Base-by-base conservation (phyloP, 805 yeast genomes). In the Saturnispora serradocipensis region DNA sequence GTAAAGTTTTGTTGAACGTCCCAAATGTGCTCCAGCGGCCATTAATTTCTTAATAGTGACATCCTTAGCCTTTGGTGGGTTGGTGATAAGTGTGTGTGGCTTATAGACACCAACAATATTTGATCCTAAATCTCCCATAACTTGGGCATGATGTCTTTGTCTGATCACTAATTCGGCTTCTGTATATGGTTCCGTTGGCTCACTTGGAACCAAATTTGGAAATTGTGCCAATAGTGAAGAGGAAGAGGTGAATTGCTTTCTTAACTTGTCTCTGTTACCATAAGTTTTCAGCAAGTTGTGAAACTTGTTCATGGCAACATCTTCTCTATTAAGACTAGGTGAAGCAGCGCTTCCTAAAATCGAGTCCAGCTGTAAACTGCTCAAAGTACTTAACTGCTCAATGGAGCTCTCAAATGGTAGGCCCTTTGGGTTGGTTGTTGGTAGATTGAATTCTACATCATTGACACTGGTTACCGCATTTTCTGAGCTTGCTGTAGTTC, bases 21-120 rank as follows among this genome's bases (percentile, higher is more conserved):
- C 99, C 58, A 93, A 72, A 67, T 93, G 99, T 45, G 91, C 91
- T 49, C 97, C 97, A 0, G 97, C 88, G 3, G 97, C 91, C 67
- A 91, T 66, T 49, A 93, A 74, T 52, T 81, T 81, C 30, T 88
- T 72, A 36, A 89, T 72, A 2, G 91, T 75, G 11, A 87, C 64
- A 52, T 86, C 79, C 22, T 75, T 67, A 22, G 80, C 71, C 13
- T 72, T 59, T 35, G 77, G 71, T 16, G 96, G 96, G 24, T 72
- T 68, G 44, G 73, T 71, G 30, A 83, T 72, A 54, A 86, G 86
- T 54, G 76, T 73, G 61, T 82, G 81, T 16, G 96, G 95, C 49
- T 70, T 67, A 64, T 87, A 88, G 6, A 86, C 82, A 53, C 80
- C 73, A 50, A 71, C 66, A n/a, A 86, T 60, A 15, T 70, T 63